Evolutionary conservation across 164 flowering plant genomes (phyloP).

Genomic region (Liquidambar formosana): DNA sequence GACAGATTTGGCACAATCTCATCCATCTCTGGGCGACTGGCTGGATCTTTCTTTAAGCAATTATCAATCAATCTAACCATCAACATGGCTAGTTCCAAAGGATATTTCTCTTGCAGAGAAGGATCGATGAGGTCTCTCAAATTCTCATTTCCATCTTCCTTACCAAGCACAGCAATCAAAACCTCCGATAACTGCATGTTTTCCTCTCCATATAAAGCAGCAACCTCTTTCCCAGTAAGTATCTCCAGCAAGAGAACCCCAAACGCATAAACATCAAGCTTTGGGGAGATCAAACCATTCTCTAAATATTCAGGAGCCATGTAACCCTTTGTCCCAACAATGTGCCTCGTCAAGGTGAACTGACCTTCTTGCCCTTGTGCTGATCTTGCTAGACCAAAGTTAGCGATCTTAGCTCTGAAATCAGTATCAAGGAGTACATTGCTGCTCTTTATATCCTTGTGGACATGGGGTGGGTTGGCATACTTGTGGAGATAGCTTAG

Average conservation of each 20-base stretch:
- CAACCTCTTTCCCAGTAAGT: constrained; percentile 61
- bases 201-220: constrained; percentile 25
- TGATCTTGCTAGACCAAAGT: constrained; percentile 54
- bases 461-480: constrained; percentile 67
- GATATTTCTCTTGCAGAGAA: constrained; percentile 42
- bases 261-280: constrained; percentile 80
- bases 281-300: constrained; percentile 67
- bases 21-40: constrained; percentile 51
- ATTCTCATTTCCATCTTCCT: constrained; percentile 29
- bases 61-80: constrained; percentile 39
- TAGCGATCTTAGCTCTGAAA: constrained; percentile 75
- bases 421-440: constrained; percentile 61
- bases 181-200: constrained; percentile 29
- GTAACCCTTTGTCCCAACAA: constrained; percentile 73
- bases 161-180: constrained; percentile 21
- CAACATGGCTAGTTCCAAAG: constrained; percentile 43
- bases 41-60: constrained; percentile 50
- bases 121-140: constrained; percentile 55
- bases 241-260: constrained; percentile 74
- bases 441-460: constrained; percentile 65
- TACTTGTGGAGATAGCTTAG: constrained; percentile 77
- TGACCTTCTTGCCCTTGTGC: constrained; percentile 44
- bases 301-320: constrained; percentile 87
- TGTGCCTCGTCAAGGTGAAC: constrained; percentile 49
- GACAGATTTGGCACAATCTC: constrained; percentile 44